These are phyloP conservation scores for Suillus plorans DNA, from an alignment of 768 basidiomycete species.

Conservation along the genomic window DNA sequence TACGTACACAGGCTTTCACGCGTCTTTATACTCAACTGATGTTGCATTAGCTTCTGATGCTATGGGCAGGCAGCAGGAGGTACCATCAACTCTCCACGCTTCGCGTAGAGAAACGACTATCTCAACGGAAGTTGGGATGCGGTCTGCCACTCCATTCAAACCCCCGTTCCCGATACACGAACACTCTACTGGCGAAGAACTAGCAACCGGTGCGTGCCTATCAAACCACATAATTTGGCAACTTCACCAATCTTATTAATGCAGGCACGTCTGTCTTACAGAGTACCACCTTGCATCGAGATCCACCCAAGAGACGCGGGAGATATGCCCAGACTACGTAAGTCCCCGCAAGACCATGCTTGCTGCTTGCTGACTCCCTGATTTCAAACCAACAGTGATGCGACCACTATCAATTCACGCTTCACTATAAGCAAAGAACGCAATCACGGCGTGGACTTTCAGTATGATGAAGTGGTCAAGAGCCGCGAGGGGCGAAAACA, in stretches of 20 bases:
- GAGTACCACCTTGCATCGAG: neutral
- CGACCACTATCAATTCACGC: slow-evolving; percentile 55
- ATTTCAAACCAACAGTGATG: slow-evolving; percentile 10
- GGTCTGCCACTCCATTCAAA: neutral
- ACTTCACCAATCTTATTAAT: neutral
- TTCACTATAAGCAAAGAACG: slow-evolving; percentile 65
- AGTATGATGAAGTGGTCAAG: slow-evolving; percentile 78
- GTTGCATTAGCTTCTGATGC: neutral
- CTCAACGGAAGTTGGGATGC: neutral
- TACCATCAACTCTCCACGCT: neutral
- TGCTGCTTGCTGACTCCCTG: neutral
- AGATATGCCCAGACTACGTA: slow-evolving; percentile 50
- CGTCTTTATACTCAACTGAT: neutral
- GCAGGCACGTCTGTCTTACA: neutral
- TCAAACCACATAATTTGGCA: neutral
- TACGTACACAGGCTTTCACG: neutral
- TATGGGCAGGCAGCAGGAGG: neutral
- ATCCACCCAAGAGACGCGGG: slow-evolving; percentile 53
- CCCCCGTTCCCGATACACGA: neutral
- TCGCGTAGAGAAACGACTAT: neutral
- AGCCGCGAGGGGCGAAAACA: slow-evolving; percentile 58
- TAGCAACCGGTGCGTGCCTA: neutral
- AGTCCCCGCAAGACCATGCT: slow-evolving; percentile 13
- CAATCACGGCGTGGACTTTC: slow-evolving; percentile 66
- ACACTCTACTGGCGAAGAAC: neutral